Percentiles rank a stretch among this genome's conserved stretches.
phyloP scores from a whole-genome alignment of 306 rosid species.

The Quercus agrifolia region DNA sequence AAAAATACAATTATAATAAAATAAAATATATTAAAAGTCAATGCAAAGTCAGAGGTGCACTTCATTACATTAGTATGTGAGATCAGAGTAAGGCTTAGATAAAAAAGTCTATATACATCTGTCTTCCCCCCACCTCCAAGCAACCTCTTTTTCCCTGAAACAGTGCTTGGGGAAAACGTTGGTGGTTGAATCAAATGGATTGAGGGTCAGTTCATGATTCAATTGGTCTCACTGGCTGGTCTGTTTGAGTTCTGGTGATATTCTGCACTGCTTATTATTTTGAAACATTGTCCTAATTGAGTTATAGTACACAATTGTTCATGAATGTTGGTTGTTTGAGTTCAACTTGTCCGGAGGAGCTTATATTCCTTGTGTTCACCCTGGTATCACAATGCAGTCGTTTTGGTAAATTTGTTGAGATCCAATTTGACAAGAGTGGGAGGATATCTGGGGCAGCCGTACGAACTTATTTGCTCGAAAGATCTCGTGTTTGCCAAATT shows the following conservation, averaged over 20 bases:
- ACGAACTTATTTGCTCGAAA: conserved; percentile 92
- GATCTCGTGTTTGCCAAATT: conserved; percentile 98
- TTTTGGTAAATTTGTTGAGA: conserved; percentile 98
- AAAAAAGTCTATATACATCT: background rate
- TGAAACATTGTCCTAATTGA: conserved; percentile 3
- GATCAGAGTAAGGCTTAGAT: background rate
- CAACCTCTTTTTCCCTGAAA: background rate
- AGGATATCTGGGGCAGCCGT: conserved; percentile 99
- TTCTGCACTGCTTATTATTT: conserved; percentile 10
- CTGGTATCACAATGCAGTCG: conserved; percentile 77
- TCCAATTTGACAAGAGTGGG: conserved; percentile 98
- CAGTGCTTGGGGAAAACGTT: background rate
- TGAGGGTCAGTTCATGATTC: conserved; percentile 2
- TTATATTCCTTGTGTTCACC: conserved; percentile 22
- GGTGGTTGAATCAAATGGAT: background rate
- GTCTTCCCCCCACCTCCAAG: background rate
- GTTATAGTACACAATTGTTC: background rate
- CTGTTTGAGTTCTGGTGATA: conserved; percentile 16
- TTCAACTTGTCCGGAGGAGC: conserved; percentile 22
- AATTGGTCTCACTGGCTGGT: background rate
- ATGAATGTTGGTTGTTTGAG: conserved; percentile 1
- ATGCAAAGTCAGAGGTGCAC: background rate
- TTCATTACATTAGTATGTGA: background rate
- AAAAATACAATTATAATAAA: background rate
- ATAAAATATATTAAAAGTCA: background rate